These are phyloP conservation scores for Taphrina confusa DNA, from an alignment of 1,139 yeast species.

Conservation along the genomic window DNA sequence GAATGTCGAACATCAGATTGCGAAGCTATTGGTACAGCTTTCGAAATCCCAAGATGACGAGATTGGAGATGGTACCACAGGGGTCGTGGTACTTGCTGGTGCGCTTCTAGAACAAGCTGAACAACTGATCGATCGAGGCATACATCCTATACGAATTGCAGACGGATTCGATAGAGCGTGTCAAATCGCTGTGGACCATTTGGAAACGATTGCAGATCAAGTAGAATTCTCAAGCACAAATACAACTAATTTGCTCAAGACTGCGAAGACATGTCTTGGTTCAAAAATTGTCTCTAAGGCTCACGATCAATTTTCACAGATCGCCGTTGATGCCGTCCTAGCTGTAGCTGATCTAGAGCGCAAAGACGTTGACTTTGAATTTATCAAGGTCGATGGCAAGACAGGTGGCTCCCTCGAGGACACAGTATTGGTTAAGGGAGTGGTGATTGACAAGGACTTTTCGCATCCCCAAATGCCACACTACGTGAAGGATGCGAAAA, in stretches of 20 bases:
- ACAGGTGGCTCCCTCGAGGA: conserved; percentile 93
- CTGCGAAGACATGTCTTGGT: conserved; percentile 93
- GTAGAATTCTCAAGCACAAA: conserved; percentile 50
- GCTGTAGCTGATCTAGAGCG: conserved; percentile 90
- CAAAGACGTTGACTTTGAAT: conserved; percentile 93
- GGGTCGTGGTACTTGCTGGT: conserved; percentile 95
- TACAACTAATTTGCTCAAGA: conserved; percentile 60
- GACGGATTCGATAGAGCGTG: conserved; percentile 98
- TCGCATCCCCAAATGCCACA: conserved; percentile 99
- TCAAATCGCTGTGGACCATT: conserved; percentile 75
- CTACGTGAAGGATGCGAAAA: conserved; percentile 71
- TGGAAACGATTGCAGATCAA: conserved; percentile 72
- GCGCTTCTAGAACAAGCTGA: conserved; percentile 92
- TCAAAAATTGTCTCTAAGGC: conserved; percentile 92
- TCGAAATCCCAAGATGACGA: conserved; percentile 97
- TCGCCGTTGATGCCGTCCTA: conserved; percentile 96
- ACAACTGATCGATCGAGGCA: conserved; percentile 92
- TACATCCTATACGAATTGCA: conserved; percentile 94
- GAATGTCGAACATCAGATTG: conserved; percentile 95
- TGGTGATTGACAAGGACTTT: conserved; percentile 90
- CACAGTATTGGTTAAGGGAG: conserved; percentile 82
- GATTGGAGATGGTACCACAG: conserved; percentile 99
- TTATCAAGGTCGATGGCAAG: conserved; percentile 92
- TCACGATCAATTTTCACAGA: conserved; percentile 89
- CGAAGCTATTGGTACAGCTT: conserved; percentile 88